phyloP scores from a whole-genome alignment of 768 basidiomycete species.

The Mycena rebaudengoi region DNA sequence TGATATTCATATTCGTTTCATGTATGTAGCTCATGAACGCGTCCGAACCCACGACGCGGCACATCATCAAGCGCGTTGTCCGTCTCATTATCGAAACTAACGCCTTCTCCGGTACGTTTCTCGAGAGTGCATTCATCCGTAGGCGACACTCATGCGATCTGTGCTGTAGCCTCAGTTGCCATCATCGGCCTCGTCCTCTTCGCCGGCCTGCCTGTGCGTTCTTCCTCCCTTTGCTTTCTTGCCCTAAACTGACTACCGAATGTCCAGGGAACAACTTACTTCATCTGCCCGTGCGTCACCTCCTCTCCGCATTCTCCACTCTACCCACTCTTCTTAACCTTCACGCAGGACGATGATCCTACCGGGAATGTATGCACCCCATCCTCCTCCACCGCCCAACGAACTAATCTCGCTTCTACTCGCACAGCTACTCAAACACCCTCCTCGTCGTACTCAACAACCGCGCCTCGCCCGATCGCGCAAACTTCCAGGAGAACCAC shows the following conservation, averaged over 20 bases:
- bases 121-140: not conserved
- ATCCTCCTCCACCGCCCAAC: too few relatives aligned
- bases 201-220: slow-evolving; percentile 10
- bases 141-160: too few relatives aligned
- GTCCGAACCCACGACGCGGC: slow-evolving; percentile 3
- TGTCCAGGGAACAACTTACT: slow-evolving; percentile 10
- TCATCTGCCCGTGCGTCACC: slow-evolving; percentile 18
- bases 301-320: too few relatives aligned
- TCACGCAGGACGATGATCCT: slow-evolving; percentile 24
- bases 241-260: not conserved
- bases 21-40: not conserved
- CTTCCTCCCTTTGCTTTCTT: not conserved
- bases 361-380: slow-evolving; percentile 23
- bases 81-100: slow-evolving; percentile 36
- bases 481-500: not conserved
- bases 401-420: not conserved
- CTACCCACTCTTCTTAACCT: not conserved
- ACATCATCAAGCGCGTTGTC: slow-evolving; percentile 28
- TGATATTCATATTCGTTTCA: not conserved
- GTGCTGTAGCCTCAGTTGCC: slow-evolving; percentile 17
- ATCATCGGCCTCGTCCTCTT: slow-evolving; percentile 22
- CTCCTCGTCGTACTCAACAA: slow-evolving; percentile 35
- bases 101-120: slow-evolving; percentile 13
- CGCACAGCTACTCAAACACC: slow-evolving; percentile 31
- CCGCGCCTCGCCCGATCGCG: slow-evolving; percentile 25